Percentiles rank a stretch among this genome's conserved stretches.
Conservation (phyloP, 2,329 filamentous ascomycete genomes). For the Boeremia lycopersici region DNA sequence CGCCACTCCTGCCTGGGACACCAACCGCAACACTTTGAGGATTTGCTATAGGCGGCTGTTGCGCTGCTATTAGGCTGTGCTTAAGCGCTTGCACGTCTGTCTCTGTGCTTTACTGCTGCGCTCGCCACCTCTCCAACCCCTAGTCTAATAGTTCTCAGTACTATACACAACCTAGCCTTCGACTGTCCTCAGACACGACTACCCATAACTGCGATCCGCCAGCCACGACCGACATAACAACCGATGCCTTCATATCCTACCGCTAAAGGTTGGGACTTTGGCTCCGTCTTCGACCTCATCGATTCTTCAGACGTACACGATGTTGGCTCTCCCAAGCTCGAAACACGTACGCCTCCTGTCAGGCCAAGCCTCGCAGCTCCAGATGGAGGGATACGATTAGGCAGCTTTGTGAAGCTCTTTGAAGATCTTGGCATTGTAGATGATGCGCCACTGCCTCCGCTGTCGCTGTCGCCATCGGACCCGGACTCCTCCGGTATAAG, state of each 20-base stretch:
- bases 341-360: slow-evolving; percentile 10
- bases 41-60: neutral
- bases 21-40: slow-evolving; percentile 1
- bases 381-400: slow-evolving; percentile 40
- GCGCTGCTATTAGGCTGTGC: neutral
- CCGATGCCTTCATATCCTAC: slow-evolving; percentile 44
- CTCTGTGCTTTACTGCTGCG: neutral
- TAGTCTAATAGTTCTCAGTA: slow-evolving; percentile 23
- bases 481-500: slow-evolving; percentile 43
- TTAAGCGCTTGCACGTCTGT: neutral
- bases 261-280: slow-evolving; percentile 54
- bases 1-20: slow-evolving; percentile 10
- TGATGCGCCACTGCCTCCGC: slow-evolving; percentile 19
- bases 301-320: slow-evolving; percentile 31
- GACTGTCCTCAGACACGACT: slow-evolving; percentile 6
- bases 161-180: slow-evolving; percentile 22
- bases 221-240: neutral
- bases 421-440: slow-evolving; percentile 49
- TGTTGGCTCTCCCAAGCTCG: slow-evolving; percentile 27
- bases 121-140: slow-evolving; percentile 3
- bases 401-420: slow-evolving; percentile 56
- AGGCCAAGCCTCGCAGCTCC: slow-evolving; percentile 11
- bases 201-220: neutral
- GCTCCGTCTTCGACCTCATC: slow-evolving; percentile 52
- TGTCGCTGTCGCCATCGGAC: slow-evolving; percentile 31